A percentile compares a stretch with the other conserved stretches of the same genome.
Evolutionary conservation across 331 rosid genomes (phyloP).

Genomic region (Pyrus hybrid): DNA sequence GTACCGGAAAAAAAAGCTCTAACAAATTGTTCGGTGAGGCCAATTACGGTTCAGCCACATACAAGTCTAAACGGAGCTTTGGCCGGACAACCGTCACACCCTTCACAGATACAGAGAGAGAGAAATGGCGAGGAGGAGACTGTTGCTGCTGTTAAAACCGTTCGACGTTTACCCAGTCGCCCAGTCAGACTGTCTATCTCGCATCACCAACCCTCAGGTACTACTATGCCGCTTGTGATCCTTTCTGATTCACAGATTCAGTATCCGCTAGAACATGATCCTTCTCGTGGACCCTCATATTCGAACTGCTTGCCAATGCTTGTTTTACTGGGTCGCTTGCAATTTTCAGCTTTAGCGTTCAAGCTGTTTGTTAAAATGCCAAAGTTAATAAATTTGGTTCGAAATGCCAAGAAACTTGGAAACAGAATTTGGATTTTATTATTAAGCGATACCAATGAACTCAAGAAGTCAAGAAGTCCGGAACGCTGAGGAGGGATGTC

Average conservation of each 20-base stretch:
- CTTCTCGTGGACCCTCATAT: neutral
- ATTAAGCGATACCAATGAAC: neutral
- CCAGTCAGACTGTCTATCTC: constrained; percentile 28
- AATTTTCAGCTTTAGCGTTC: constrained; percentile 14
- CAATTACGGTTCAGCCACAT: neutral
- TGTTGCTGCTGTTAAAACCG: constrained; percentile 62
- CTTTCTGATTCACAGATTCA: neutral
- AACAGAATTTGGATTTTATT: neutral
- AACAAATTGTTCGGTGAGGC: neutral
- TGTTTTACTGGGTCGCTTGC: neutral
- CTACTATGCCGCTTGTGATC: constrained; percentile 9
- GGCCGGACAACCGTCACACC: neutral
- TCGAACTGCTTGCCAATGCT: neutral
- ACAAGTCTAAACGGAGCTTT: neutral
- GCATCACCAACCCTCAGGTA: constrained; percentile 40
- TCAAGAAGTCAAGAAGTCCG: too few species aligned
- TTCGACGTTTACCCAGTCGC: constrained; percentile 34
- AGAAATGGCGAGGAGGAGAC: constrained; percentile 47
- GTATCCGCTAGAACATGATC: neutral
- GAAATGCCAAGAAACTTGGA: neutral
- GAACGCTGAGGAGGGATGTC: constrained; percentile 2
- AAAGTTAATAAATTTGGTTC: neutral
- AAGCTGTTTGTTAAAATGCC: constrained; percentile 41
- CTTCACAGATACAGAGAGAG: neutral
- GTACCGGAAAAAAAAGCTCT: too few species aligned